Conservation (phyloP, 257 asterid species). For the Fraxinus cuspidata region DNA sequence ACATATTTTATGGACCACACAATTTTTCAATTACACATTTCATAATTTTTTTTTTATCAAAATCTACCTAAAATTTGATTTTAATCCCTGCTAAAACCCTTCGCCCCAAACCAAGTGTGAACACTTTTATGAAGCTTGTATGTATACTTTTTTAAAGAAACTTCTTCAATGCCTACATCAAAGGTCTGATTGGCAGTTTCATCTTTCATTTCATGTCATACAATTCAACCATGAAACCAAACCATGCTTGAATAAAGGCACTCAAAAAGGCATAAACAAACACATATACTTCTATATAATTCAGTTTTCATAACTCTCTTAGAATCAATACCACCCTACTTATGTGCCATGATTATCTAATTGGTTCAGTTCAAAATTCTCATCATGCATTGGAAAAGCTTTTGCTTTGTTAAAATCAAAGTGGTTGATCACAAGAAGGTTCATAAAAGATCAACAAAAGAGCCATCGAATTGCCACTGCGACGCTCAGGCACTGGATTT, state of each 20-base stretch:
- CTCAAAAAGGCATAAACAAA: conserved; percentile 5
- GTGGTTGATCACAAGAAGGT: conserved; percentile 21
- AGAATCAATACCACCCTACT: background rate
- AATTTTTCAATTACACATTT: too few relatives aligned
- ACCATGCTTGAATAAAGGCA: conserved; percentile 38
- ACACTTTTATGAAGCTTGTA: too few relatives aligned
- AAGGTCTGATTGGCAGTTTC: conserved; percentile 46
- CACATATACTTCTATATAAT: background rate
- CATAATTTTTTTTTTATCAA: too few relatives aligned
- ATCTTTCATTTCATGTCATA: conserved; percentile 26
- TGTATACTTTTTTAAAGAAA: too few relatives aligned
- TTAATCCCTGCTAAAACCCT: too few relatives aligned
- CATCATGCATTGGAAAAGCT: conserved; percentile 63
- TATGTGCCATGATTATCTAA: conserved; percentile 18
- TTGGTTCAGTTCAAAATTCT: background rate
- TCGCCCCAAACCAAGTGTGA: too few relatives aligned
- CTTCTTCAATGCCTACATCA: too few relatives aligned
- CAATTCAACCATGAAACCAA: conserved; percentile 63
- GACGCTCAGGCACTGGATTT: conserved; percentile 31
- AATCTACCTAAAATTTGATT: too few relatives aligned
- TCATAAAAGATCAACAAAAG: background rate
- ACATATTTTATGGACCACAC: too few relatives aligned
- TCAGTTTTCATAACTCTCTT: background rate
- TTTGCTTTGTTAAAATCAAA: conserved; percentile 45
- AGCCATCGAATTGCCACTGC: conserved; percentile 33